Conservation (phyloP, 345 rosid species). For the Viola odorata region DNA sequence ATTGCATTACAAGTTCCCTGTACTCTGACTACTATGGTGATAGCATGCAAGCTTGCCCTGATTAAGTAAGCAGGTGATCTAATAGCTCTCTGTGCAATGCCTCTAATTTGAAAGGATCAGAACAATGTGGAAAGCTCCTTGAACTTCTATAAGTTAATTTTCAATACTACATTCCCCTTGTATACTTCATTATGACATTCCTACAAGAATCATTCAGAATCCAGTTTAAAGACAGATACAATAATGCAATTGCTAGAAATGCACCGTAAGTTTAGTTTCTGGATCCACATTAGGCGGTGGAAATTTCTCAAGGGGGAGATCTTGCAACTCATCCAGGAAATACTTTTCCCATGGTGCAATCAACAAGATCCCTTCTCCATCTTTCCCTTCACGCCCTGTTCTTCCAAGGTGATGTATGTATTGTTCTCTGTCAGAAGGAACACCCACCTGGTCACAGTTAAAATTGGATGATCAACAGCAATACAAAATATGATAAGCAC, state of each 20-base stretch:
- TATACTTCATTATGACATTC: neutral
- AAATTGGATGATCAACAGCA: constrained; percentile 3
- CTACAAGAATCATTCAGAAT: too few relatives aligned
- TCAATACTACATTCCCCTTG: neutral
- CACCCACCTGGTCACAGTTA: constrained; percentile 55
- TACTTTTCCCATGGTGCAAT: constrained; percentile 95
- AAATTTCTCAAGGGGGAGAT: constrained; percentile 64
- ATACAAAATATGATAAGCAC: neutral
- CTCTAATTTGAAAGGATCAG: neutral
- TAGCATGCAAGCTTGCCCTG: too few relatives aligned
- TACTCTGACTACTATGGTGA: too few relatives aligned
- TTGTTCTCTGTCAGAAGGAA: constrained; percentile 71
- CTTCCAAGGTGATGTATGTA: constrained; percentile 91
- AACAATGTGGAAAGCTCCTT: neutral
- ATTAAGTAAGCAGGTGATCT: too few relatives aligned
- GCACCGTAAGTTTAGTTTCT: constrained; percentile 53
- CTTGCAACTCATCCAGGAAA: constrained; percentile 77
- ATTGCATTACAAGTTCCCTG: too few relatives aligned
- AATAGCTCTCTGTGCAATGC: too few relatives aligned
- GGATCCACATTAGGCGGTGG: constrained; percentile 55
- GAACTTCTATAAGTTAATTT: constrained; percentile 1
- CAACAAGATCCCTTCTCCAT: constrained; percentile 75
- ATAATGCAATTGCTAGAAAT: constrained; percentile 2
- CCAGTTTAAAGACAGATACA: too few relatives aligned
- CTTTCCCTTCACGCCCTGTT: constrained; percentile 85